Conservation (phyloP, 1,284 basidiomycete species). For the Melampsora americana region DNA sequence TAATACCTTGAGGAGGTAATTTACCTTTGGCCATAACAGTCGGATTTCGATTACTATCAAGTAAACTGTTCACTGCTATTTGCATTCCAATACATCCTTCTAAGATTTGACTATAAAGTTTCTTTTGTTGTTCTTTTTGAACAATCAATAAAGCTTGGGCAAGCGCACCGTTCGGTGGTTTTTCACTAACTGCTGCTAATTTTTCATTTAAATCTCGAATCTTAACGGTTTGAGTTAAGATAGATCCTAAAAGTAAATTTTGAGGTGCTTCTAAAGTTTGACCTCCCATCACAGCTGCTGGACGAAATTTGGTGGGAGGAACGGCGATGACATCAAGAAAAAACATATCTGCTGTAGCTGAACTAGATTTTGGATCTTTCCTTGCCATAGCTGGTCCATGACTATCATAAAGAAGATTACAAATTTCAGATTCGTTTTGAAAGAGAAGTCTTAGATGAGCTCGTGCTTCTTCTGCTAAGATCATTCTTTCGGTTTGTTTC, state of each 20-base stretch:
- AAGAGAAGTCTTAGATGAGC: conserved; percentile 88
- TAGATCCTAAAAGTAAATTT: conserved; percentile 83
- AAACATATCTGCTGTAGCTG: conserved; percentile 80
- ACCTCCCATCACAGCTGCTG: conserved; percentile 87
- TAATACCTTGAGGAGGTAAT: conserved; percentile 88
- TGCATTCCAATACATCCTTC: conserved; percentile 85
- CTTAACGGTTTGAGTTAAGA: conserved; percentile 76
- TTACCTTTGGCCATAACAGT: conserved; percentile 78
- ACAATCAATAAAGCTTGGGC: conserved; percentile 47
- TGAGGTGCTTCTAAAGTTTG: conserved; percentile 93
- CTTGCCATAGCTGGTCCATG: conserved; percentile 68
- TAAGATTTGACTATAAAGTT: conserved; percentile 69
- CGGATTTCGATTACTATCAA: conserved; percentile 96
- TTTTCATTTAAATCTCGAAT: conserved; percentile 74
- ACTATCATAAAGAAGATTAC: conserved; percentile 82
- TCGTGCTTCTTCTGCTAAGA: conserved; percentile 86
- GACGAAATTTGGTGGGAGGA: conserved; percentile 91
- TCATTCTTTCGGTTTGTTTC: conserved; percentile 76
- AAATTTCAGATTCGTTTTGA: conserved; percentile 74
- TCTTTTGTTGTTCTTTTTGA: conserved; percentile 56
- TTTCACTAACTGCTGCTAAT: conserved; percentile 64
- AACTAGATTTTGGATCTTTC: conserved; percentile 44
- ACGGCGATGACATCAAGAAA: conserved; percentile 92
- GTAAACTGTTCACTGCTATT: conserved; percentile 92
- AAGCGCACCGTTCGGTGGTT: conserved; percentile 57